These are phyloP conservation scores for Thermochaetoides dissita DNA, from an alignment of 2,329 filamentous ascomycete genomes.

Conservation along the genomic window DNA sequence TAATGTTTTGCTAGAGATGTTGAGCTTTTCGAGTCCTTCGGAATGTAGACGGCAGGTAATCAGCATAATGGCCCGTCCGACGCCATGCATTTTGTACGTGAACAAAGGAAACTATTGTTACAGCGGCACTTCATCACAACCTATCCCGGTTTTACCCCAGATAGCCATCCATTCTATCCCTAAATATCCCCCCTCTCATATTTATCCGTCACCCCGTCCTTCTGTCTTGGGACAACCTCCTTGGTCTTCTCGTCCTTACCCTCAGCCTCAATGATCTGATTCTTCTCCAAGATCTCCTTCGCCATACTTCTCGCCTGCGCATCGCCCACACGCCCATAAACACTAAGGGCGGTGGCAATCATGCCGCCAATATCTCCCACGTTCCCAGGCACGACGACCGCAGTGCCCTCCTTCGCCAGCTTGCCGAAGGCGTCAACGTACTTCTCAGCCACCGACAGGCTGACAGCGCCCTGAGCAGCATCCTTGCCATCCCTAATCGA, in stretches of 20 bases:
- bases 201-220: neutral
- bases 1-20: neutral
- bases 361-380: slow-evolving; percentile 91
- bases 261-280: slow-evolving; percentile 10
- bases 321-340: slow-evolving; percentile 86
- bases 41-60: no score
- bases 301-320: slow-evolving; percentile 58
- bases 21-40: slow-evolving; percentile 8
- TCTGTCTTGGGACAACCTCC: neutral
- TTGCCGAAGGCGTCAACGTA: slow-evolving; percentile 88
- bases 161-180: neutral
- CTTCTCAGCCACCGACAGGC: slow-evolving; percentile 84
- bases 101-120: neutral
- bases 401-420: slow-evolving; percentile 87
- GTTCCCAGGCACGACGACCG: slow-evolving; percentile 90
- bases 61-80: slow-evolving; percentile 2
- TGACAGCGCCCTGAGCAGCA: slow-evolving; percentile 70
- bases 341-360: slow-evolving; percentile 90
- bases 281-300: slow-evolving; percentile 30
- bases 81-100: slow-evolving; percentile 6
- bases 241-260: slow-evolving; percentile 10
- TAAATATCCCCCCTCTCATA: neutral
- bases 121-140: no score
- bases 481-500: slow-evolving; percentile 60
- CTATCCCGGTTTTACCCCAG: no score